Percentiles rank a stretch among this genome's conserved stretches.
Evolutionary conservation across 1,284 basidiomycete species (phyloP).

Genomic region (Sanguinoderma infundibulare): DNA sequence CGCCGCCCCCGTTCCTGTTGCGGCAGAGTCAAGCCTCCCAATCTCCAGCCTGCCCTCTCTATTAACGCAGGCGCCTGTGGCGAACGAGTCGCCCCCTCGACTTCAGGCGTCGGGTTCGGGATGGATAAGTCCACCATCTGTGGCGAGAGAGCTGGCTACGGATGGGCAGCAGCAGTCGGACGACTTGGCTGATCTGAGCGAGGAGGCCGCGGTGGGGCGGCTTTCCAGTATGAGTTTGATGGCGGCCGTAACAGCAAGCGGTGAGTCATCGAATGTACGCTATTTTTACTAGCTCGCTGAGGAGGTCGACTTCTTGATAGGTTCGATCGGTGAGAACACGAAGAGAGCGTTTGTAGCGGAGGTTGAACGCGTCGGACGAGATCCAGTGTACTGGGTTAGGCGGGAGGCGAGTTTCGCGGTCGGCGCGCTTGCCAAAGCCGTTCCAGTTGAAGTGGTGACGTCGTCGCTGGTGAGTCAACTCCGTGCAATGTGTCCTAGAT

Average conservation of each 20-base stretch:
- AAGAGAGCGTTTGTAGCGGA: constrained; percentile 79
- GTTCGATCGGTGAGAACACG: constrained; percentile 64
- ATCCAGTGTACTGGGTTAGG: constrained; percentile 84
- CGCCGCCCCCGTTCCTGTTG: constrained; percentile 12
- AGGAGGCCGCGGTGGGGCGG: constrained; percentile 86
- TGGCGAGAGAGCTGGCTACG: constrained; percentile 5
- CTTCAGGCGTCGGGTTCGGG: not conserved
- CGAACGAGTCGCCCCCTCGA: constrained; percentile 10
- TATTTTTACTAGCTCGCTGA: constrained; percentile 5
- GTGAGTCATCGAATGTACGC: constrained; percentile 44
- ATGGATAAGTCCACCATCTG: constrained; percentile 19
- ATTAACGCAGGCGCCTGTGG: constrained; percentile 9
- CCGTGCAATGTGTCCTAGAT: not conserved
- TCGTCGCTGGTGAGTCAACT: constrained; percentile 60
- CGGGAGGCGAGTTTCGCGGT: constrained; percentile 91
- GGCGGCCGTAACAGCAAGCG: constrained; percentile 80
- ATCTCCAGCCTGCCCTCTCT: constrained; percentile 9
- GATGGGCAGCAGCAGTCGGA: constrained; percentile 19
- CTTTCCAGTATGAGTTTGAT: constrained; percentile 94
- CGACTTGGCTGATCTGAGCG: constrained; percentile 43
- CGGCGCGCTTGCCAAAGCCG: constrained; percentile 86
- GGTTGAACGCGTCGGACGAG: constrained; percentile 78
- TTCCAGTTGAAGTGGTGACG: constrained; percentile 72
- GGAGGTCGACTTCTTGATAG: constrained; percentile 38
- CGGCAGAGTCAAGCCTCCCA: constrained; percentile 10